Evolutionary conservation across 2,329 filamentous ascomycete genomes (phyloP), one percentile per base, ranked within the genome.

Genomic region (Phialophora chinensis): DNA sequence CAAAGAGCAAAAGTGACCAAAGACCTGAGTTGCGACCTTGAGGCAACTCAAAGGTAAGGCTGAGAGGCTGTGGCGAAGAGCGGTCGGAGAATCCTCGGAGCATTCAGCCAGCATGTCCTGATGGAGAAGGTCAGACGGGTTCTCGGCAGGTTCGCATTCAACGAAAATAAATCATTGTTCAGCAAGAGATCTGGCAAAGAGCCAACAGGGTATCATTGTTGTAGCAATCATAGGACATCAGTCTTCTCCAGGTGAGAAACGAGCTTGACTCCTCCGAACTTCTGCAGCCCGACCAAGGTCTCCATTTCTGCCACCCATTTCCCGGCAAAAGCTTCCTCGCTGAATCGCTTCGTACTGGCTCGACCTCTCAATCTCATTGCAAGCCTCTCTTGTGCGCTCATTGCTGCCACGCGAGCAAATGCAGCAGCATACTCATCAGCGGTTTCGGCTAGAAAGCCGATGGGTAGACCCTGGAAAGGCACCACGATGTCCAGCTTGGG

Each of bases 401-500:
- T 82, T 3, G 95, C 81, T 0, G 85, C 85, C 0, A 93, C 94
- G 75, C 90, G 87, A 69, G 89, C 88, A 75, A 93, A 99, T 0
- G 87, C 91, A 11, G 87, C 82, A 0, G 94, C 92, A 75, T 96
- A 99, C 66, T 97, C 90, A 2, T 86, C 82, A 7, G 87, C 82
- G 0, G 90, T 94, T 1, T 88, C 90, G 0, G 93, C 94, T 73
- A 94, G 92, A 81, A 94, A 98, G 4, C 95, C 94, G 87, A 75
- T 97, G 11, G 90, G 88, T 70, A 90, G 81, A 3, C 91, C 92
- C 70, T 95, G 89, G 42, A 95, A 82, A 11, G 91, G 85, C 10
- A 92, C 86, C 17, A 98, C 94, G 72, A 99, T 99, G 76, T 99
- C 95, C 69, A 92, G 80, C 79, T 95, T 97, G 1, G 95, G 95